A percentile compares a stretch with the other conserved stretches of the same genome.
Conservation (phyloP, 106 monocot genomes). For the Chionographis japonica region DNA sequence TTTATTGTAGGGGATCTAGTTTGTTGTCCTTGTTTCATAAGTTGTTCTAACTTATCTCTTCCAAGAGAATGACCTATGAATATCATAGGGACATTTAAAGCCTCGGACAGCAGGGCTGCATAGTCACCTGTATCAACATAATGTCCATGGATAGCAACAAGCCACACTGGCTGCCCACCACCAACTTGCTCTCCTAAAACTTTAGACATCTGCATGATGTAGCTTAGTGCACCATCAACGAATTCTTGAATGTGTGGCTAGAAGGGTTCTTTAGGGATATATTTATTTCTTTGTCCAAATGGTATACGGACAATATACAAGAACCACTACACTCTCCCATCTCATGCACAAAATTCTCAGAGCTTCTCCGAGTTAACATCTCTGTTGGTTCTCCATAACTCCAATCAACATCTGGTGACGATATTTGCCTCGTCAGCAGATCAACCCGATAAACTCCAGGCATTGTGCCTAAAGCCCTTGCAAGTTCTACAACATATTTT, state of each 20-base stretch:
- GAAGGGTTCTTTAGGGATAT: constrained; percentile 80
- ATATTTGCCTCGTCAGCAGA: constrained; percentile 90
- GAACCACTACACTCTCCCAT: constrained; percentile 91
- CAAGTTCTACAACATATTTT: constrained; percentile 97
- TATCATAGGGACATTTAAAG: constrained; percentile 92
- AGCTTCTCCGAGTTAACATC: constrained; percentile 56
- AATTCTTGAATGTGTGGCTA: constrained; percentile 97
- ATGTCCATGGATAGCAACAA: constrained; percentile 87
- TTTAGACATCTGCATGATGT: constrained; percentile 95
- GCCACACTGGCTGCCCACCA: constrained; percentile 80
- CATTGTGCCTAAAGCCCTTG: constrained; percentile 87
- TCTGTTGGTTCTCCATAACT: constrained; percentile 97
- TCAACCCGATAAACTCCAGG: constrained; percentile 98
- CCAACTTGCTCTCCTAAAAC: constrained; percentile 94
- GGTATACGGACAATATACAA: constrained; percentile 92
- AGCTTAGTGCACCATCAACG: constrained; percentile 92
- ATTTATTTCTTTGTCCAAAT: constrained; percentile 92
- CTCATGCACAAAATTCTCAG: constrained; percentile 41
- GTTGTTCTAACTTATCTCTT: constrained; percentile 93
- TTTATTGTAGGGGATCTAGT: no score
- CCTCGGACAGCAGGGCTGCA: constrained; percentile 81
- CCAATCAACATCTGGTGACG: constrained; percentile 84
- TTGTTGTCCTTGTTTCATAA: constrained; percentile 86
- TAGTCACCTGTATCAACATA: constrained; percentile 99
- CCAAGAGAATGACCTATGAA: constrained; percentile 98